Percentiles rank a stretch among this genome's conserved stretches.
Conservation (phyloP, 2,329 filamentous ascomycete species). For the Fusarium citri region DNA sequence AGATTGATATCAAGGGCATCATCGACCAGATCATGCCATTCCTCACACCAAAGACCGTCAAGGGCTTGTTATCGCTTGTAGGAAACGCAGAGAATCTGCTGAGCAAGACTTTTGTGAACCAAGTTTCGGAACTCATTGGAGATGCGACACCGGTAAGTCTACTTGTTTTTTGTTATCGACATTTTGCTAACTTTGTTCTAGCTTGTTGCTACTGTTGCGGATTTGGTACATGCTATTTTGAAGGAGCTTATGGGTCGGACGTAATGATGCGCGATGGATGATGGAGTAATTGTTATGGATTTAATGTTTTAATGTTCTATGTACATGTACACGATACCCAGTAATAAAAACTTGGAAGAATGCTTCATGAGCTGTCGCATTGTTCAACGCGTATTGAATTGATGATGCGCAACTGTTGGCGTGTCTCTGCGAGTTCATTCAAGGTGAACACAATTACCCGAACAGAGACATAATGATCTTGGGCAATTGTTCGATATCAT, state of each 20-base stretch:
- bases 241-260: constrained; percentile 46
- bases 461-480: not conserved
- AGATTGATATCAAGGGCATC: constrained; percentile 53
- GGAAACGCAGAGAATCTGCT: constrained; percentile 55
- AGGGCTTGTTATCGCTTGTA: constrained; percentile 48
- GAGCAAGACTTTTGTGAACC: constrained; percentile 54
- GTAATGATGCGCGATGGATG: constrained; percentile 8
- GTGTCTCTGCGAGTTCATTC: too few relatives aligned
- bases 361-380: too few relatives aligned
- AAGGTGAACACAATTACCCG: not conserved
- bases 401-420: not conserved
- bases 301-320: constrained; percentile 6
- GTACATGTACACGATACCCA: constrained; percentile 7
- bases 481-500: fast-evolving
- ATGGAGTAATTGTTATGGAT: not conserved
- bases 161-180: not conserved
- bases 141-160: constrained; percentile 43
- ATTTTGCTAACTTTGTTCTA: constrained; percentile 8
- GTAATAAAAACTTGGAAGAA: not conserved
- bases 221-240: constrained; percentile 50
- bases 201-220: constrained; percentile 51
- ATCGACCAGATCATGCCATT: constrained; percentile 54
- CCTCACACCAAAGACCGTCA: constrained; percentile 55
- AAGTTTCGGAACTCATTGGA: constrained; percentile 57
- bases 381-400: too few relatives aligned